Base-by-base conservation (phyloP, 805 yeast genomes). In the Geotrichum ghanense region DNA sequence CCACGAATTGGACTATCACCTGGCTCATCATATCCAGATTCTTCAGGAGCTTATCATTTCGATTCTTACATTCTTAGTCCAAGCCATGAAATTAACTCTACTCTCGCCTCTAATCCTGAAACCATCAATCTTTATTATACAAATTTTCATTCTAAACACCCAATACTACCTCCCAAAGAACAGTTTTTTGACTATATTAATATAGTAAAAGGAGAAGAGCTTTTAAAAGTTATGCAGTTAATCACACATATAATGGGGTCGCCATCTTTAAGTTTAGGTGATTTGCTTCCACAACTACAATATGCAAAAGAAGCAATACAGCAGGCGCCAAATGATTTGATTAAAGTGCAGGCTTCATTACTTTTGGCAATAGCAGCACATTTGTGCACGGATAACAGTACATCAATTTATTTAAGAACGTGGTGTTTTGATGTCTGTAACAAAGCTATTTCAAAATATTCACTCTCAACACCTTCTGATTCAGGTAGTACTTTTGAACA, bases 111-210 rank as follows among this genome's bases (percentile, higher is more conserved):
- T 5, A 31, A 5, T 31, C 6, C 12, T 12, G 37, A 31, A 31
- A 31, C 16, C 37, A 31, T 31, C 37, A 31, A 9, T 12, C 37
- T 31, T 5, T 39, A 39, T 17, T 39, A 39, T 17, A 12, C 42
- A 39, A 21, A 39, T n/a, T 39, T 39, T n/a, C 42, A 39, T 17
- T 10, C 7, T 7, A 20, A 22, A 39, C 42, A 39, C 24, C 42
- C 42, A 5, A 4, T 39, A 6, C 25, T 39, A 5, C 42, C 42
- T 5, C 22, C 42, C 16, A 39, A 39, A 39, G 23, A 20, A 6
- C n/a, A 20, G 17, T 21, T 39, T 9, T 16, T 17, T 5, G 6
- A 5, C 22, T 39, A 39, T 12, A 31, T 31, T 19, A 31, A n/a
- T 6, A 12, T 5, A 5, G 37, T 31, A 16, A 31, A 31, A 12